Evolutionary conservation across 2,329 filamentous ascomycete species (phyloP).

Genomic region (Torrubiellomyces zombiae): DNA sequence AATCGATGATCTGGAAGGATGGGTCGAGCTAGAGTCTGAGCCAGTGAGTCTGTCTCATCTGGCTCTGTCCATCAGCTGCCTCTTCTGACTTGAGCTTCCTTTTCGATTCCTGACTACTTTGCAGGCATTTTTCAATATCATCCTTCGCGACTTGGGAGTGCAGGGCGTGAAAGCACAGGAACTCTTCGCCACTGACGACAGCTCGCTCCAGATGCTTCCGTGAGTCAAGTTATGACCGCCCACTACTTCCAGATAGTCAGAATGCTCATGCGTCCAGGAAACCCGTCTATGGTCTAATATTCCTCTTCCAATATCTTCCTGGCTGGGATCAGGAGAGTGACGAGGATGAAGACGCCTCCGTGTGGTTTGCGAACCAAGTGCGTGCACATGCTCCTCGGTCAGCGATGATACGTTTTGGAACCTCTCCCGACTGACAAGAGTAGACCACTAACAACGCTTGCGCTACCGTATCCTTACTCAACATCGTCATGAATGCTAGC

Average conservation of each 20-base stretch:
- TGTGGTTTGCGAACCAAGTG: slow-evolving; percentile 95
- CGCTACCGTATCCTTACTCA: slow-evolving; percentile 80
- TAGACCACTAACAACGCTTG: slow-evolving; percentile 73
- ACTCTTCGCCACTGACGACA: slow-evolving; percentile 54
- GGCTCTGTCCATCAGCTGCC: no score
- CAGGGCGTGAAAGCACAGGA: slow-evolving; percentile 59
- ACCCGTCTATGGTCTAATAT: slow-evolving; percentile 73
- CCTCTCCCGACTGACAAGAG: background rate
- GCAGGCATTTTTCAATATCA: slow-evolving; percentile 70
- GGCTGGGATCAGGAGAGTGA: slow-evolving; percentile 38
- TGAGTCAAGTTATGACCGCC: slow-evolving; percentile 19
- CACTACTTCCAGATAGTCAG: background rate
- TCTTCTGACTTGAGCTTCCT: no score
- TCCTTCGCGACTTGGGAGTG: slow-evolving; percentile 66
- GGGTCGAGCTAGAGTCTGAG: slow-evolving; percentile 79
- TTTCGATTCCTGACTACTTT: no score
- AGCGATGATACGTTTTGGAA: no score
- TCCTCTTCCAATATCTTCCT: slow-evolving; percentile 59
- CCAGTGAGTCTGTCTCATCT: no score
- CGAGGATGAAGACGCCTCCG: slow-evolving; percentile 23
- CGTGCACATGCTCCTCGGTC: slow-evolving; percentile 6
- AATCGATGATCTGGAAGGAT: slow-evolving; percentile 48
- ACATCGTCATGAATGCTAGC: slow-evolving; percentile 76
- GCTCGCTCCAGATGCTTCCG: slow-evolving; percentile 45
- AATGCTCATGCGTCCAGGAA: slow-evolving; percentile 27